A percentile compares a stretch with the other conserved stretches of the same genome.
phyloP scores from a whole-genome alignment of 2,329 filamentous ascomycete genomes.

The Xylaria multiplex region DNA sequence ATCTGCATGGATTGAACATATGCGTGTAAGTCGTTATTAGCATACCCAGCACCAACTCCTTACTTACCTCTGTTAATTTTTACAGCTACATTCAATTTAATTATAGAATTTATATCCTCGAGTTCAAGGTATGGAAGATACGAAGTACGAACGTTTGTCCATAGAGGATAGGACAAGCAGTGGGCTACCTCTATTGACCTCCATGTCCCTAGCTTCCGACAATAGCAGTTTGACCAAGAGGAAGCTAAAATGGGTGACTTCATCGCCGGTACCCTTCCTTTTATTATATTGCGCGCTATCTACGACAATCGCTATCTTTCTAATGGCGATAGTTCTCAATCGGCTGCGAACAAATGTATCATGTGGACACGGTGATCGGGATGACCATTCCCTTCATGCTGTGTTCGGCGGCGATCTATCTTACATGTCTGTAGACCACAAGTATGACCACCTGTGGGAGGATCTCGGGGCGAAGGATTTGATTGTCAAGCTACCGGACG shows the following conservation, averaged over 20 bases:
- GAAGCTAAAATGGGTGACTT: neutral
- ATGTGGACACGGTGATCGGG: neutral
- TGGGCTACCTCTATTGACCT: constrained; percentile 2
- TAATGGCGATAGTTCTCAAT: neutral
- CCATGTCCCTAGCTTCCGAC: neutral
- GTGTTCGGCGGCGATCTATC: constrained; percentile 3
- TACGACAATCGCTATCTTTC: neutral
- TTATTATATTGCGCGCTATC: constrained; percentile 7
- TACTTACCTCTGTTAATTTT: neutral
- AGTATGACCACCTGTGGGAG: constrained; percentile 15
- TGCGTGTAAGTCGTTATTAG: neutral
- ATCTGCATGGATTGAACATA: neutral
- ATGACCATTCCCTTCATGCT: neutral
- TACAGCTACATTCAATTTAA: neutral
- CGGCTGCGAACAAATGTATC: neutral
- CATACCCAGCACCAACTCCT: neutral
- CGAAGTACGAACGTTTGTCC: constrained; percentile 15
- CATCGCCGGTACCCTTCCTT: neutral
- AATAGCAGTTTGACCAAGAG: neutral
- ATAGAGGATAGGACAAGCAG: constrained; percentile 3
- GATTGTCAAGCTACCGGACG: constrained; percentile 6
- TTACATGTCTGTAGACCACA: constrained; percentile 16
- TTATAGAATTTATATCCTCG: neutral
- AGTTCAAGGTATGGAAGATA: constrained; percentile 1
- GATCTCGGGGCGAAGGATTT: constrained; percentile 12